Evolutionary conservation across 2,329 filamentous ascomycete species (phyloP).

Genomic region (Cytospora mali): DNA sequence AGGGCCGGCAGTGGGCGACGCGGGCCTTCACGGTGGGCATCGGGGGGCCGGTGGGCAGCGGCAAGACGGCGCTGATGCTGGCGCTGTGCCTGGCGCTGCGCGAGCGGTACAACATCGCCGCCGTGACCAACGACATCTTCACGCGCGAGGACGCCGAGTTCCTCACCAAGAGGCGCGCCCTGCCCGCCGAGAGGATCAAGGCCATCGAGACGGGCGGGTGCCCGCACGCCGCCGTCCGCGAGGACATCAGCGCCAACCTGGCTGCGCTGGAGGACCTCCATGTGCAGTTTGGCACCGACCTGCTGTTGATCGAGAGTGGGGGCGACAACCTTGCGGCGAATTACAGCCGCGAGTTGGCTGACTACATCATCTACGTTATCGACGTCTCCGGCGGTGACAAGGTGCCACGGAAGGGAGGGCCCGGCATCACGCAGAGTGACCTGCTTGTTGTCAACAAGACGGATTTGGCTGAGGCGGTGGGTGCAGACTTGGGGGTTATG

Average conservation of each 20-base stretch:
- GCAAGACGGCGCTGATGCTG: slow-evolving; percentile 97
- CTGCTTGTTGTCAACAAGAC: slow-evolving; percentile 96
- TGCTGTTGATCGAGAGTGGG: slow-evolving; percentile 92
- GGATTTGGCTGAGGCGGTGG: slow-evolving; percentile 86
- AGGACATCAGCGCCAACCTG: slow-evolving; percentile 94
- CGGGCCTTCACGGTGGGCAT: slow-evolving; percentile 97
- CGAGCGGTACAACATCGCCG: slow-evolving; percentile 80
- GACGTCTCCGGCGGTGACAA: slow-evolving; percentile 97
- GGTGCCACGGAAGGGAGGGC: slow-evolving; percentile 92
- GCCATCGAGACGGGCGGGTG: slow-evolving; percentile 98
- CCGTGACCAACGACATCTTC: slow-evolving; percentile 99
- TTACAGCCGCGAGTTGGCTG: slow-evolving; percentile 91
- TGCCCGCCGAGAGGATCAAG: slow-evolving; percentile 80
- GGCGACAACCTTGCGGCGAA: slow-evolving; percentile 97
- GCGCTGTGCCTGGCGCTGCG: slow-evolving; percentile 86
- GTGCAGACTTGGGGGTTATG: slow-evolving; percentile 91
- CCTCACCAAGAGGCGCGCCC: slow-evolving; percentile 81
- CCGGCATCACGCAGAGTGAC: slow-evolving; percentile 95
- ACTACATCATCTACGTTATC: slow-evolving; percentile 98
- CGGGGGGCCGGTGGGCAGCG: slow-evolving; percentile 96
- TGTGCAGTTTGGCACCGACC: slow-evolving; percentile 73
- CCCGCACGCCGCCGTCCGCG: slow-evolving; percentile 93
- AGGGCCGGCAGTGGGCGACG: slow-evolving; percentile 84
- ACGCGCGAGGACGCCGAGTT: slow-evolving; percentile 98
- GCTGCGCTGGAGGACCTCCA: slow-evolving; percentile 90